Evolutionary conservation across 176 grass and related monocot genomes (phyloP).

Genomic region (Cenchrus purpureus): DNA sequence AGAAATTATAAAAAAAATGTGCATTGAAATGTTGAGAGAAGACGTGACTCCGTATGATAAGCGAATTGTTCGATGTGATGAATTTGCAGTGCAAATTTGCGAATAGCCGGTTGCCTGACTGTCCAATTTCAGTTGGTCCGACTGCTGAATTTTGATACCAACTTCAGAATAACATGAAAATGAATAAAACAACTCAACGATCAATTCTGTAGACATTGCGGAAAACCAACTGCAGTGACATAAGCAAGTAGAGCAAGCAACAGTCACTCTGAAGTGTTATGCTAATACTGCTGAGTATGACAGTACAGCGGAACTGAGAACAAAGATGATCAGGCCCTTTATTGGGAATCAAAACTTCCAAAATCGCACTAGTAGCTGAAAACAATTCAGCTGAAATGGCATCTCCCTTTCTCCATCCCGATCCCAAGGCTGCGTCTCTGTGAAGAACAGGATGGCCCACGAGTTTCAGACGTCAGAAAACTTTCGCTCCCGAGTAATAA

Average conservation of each 20-base stretch:
- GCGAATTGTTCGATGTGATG: too few species aligned
- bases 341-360: conserved; percentile 26
- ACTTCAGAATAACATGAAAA: too few species aligned
- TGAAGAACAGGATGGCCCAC: neutral
- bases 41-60: too few species aligned
- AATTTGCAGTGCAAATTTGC: too few species aligned
- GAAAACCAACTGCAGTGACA: neutral
- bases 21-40: too few species aligned
- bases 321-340: conserved; percentile 15
- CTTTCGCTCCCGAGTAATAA: neutral
- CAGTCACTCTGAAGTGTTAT: neutral
- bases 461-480: neutral
- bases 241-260: conserved; percentile 1
- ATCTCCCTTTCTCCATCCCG: conserved; percentile 18
- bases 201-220: neutral
- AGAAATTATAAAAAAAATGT: too few species aligned
- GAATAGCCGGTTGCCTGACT: too few species aligned
- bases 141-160: too few species aligned
- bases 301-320: neutral
- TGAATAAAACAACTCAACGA: neutral
- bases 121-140: too few species aligned
- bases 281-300: neutral
- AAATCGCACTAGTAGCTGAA: neutral
- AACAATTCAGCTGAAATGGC: neutral
- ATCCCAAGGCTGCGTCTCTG: neutral